These are phyloP conservation scores for Conoideocrella luteorostrata DNA, from an alignment of 2,329 filamentous ascomycete genomes.

Conservation along the genomic window DNA sequence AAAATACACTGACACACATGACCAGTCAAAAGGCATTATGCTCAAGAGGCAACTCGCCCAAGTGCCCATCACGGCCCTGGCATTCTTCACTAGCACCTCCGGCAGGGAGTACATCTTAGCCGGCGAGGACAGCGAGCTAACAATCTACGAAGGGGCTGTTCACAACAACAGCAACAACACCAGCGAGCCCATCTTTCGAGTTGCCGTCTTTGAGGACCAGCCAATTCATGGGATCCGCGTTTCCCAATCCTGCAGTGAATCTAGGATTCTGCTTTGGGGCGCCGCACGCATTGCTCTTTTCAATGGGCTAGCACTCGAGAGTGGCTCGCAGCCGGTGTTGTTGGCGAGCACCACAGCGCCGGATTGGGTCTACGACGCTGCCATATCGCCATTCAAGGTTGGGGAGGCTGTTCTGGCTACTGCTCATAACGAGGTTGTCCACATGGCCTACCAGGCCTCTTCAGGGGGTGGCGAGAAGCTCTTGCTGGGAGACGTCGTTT, in stretches of 20 bases:
- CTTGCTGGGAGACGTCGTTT: constrained; percentile 37
- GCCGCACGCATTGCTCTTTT: constrained; percentile 49
- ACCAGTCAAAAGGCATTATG: constrained; percentile 4
- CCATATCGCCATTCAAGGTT: constrained; percentile 39
- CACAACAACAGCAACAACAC: no score
- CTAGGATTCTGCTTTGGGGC: constrained; percentile 59
- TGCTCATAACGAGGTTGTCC: constrained; percentile 77
- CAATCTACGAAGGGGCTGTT: constrained; percentile 43
- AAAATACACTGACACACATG: not conserved
- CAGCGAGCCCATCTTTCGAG: constrained; percentile 27
- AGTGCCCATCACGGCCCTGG: constrained; percentile 54
- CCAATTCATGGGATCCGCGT: constrained; percentile 67
- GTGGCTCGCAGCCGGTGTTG: constrained; percentile 12
- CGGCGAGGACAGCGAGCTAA: constrained; percentile 54
- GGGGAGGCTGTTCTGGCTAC: constrained; percentile 60
- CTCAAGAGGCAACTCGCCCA: constrained; percentile 34
- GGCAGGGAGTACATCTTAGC: constrained; percentile 42
- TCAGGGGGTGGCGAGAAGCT: constrained; percentile 30
- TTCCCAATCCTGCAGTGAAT: no score
- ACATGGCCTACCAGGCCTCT: constrained; percentile 31
- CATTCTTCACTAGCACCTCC: constrained; percentile 35
- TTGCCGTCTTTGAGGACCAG: constrained; percentile 59
- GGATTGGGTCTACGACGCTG: constrained; percentile 74
- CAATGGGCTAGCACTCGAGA: constrained; percentile 14
- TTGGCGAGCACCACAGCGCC: constrained; percentile 35